phyloP scores from a whole-genome alignment of 192 early-diverging fungal species.

The Gaertneriomyces semiglobifer region DNA sequence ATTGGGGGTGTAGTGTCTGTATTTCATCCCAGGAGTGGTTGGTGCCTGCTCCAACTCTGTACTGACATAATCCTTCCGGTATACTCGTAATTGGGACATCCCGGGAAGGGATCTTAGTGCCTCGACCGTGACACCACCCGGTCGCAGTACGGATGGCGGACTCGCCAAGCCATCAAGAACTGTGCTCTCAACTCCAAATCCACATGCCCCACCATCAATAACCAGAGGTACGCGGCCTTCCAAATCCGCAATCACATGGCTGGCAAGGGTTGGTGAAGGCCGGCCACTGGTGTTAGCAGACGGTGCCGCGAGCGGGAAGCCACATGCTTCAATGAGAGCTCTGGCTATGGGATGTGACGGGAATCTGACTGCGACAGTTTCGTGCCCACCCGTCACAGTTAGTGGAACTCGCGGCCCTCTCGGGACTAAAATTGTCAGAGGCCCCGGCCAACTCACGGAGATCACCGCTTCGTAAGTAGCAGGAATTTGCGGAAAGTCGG shows the following conservation, averaged over 20 bases:
- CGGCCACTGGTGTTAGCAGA: constrained; percentile 96
- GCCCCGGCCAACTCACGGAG: constrained; percentile 82
- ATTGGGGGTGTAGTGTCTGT: constrained; percentile 93
- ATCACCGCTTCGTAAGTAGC: constrained; percentile 66
- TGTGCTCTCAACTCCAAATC: constrained; percentile 89
- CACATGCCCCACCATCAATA: constrained; percentile 85
- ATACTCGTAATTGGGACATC: constrained; percentile 69
- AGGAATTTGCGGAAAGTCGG: constrained; percentile 52
- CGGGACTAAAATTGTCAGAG: constrained; percentile 87
- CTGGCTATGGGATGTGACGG: constrained; percentile 89
- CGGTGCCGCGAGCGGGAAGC: constrained; percentile 91
- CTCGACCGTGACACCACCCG: constrained; percentile 90
- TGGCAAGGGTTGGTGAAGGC: constrained; percentile 88
- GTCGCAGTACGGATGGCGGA: constrained; percentile 79
- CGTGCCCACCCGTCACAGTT: constrained; percentile 77
- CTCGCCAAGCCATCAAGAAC: constrained; percentile 79
- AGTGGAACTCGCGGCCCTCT: constrained; percentile 66
- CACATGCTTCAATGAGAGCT: constrained; percentile 77
- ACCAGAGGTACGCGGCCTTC: constrained; percentile 76
- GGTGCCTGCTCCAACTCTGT: constrained; percentile 69
- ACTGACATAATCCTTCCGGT: constrained; percentile 72
- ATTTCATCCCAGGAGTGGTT: constrained; percentile 99
- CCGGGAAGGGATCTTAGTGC: constrained; percentile 56
- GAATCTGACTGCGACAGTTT: constrained; percentile 86
- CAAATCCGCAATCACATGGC: constrained; percentile 84